phyloP scores from a whole-genome alignment of 2,329 filamentous ascomycete species.

The Trichoderma endophyticum region DNA sequence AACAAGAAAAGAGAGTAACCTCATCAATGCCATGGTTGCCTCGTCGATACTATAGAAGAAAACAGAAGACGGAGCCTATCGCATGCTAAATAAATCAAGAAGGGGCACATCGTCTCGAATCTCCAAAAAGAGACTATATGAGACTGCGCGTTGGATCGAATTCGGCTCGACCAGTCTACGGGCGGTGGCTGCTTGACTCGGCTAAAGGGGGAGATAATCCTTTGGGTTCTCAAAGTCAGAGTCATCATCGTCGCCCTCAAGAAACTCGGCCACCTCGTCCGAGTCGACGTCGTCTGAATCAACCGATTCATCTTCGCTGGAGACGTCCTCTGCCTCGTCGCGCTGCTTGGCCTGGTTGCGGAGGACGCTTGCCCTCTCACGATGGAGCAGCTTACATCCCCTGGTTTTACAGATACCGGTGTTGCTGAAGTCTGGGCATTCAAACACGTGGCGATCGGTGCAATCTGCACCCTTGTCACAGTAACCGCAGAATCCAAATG shows the following conservation, averaged over 20 bases:
- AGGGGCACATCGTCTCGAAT: background rate
- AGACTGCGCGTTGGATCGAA: background rate
- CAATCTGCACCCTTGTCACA: conserved; percentile 80
- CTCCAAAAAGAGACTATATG: background rate
- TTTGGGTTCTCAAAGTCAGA: conserved; percentile 55
- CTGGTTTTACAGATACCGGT: conserved; percentile 76
- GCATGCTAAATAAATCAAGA: background rate
- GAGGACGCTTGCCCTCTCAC: conserved; percentile 78
- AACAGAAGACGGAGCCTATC: background rate
- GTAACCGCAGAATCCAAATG: conserved; percentile 83
- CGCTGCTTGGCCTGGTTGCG: conserved; percentile 62
- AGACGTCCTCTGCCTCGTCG: conserved; percentile 64
- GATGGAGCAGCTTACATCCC: conserved; percentile 81
- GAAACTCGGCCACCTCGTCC: conserved; percentile 66
- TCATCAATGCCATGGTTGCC: background rate
- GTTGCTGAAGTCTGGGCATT: conserved; percentile 95
- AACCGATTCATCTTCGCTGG: conserved; percentile 71
- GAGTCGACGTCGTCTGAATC: conserved; percentile 79
- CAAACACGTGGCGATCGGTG: conserved; percentile 79
- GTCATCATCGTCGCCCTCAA: conserved; percentile 53
- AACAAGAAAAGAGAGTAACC: background rate
- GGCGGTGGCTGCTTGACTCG: background rate
- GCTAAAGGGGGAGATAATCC: conserved; percentile 53
- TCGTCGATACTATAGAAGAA: background rate
- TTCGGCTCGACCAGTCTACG: background rate